These are phyloP conservation scores for Boletus fagicola DNA, from an alignment of 768 basidiomycete genomes.

Conservation along the genomic window DNA sequence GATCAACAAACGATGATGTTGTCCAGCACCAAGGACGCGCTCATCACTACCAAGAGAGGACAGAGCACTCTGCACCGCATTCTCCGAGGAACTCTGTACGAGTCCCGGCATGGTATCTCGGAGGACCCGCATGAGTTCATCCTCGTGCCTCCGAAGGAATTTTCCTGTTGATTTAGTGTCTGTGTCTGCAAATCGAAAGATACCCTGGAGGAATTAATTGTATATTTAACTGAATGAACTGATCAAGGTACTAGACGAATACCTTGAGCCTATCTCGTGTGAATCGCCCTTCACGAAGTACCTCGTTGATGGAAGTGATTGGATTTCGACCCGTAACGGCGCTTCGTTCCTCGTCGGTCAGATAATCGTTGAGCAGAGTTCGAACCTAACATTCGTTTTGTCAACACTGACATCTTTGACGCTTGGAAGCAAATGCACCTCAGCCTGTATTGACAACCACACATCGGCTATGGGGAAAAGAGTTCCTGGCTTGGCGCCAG, in stretches of 20 bases:
- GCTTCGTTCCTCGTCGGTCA: constrained; percentile 88
- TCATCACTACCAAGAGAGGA: constrained; percentile 69
- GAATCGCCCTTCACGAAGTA: constrained; percentile 80
- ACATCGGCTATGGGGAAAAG: constrained; percentile 84
- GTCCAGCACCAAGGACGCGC: constrained; percentile 64
- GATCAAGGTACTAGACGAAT: background rate
- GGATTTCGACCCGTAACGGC: constrained; percentile 79
- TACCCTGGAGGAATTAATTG: constrained; percentile 46
- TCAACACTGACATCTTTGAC: constrained; percentile 6
- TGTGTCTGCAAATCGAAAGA: constrained; percentile 92
- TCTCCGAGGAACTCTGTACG: constrained; percentile 67
- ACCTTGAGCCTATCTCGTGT: constrained; percentile 81
- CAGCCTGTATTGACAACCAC: constrained; percentile 85
- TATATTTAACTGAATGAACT: background rate
- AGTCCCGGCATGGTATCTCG: constrained; percentile 94
- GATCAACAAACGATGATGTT: constrained; percentile 83
- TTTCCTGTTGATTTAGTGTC: constrained; percentile 71
- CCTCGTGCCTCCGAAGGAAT: constrained; percentile 72
- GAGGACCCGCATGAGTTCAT: constrained; percentile 77
- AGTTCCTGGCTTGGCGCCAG: constrained; percentile 70
- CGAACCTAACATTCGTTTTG: constrained; percentile 56
- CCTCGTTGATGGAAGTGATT: constrained; percentile 91
- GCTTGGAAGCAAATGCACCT: constrained; percentile 48
- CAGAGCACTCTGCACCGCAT: constrained; percentile 56
- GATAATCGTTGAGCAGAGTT: constrained; percentile 80